A percentile compares a stretch with the other conserved stretches of the same genome.
Conservation (phyloP, 2,329 filamentous ascomycete species). For the Cytospora leucostoma region DNA sequence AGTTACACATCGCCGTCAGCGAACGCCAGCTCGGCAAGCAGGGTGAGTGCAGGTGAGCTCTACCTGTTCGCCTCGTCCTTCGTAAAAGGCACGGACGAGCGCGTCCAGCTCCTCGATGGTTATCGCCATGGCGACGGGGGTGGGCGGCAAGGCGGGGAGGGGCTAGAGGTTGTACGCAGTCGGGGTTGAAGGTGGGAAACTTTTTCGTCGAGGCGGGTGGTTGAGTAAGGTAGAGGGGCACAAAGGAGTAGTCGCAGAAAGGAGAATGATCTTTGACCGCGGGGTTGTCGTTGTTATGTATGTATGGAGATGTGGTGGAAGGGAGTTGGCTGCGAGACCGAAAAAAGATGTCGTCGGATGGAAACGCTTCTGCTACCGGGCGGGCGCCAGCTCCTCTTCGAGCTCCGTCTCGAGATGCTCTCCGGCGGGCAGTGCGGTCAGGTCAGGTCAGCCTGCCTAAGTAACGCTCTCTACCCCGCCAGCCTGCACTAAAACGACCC, state of each 20-base stretch:
- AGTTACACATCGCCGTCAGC: conserved; percentile 44
- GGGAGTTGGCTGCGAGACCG: conserved; percentile 15
- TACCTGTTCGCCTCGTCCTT: conserved; percentile 92
- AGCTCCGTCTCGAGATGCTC: not conserved
- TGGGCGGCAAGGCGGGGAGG: conserved; percentile 32
- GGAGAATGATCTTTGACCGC: conserved; percentile 9
- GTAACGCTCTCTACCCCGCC: conserved; percentile 20
- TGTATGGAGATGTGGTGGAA: conserved; percentile 5
- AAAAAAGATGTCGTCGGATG: conserved; percentile 22
- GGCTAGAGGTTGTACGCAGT: conserved; percentile 20
- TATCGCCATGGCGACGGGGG: conserved; percentile 55
- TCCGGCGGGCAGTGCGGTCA: conserved; percentile 4
- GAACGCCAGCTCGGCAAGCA: conserved; percentile 23
- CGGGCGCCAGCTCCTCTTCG: conserved; percentile 14
- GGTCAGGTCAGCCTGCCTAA: conserved; percentile 13
- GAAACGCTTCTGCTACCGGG: conserved; percentile 10
- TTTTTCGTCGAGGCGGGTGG: conserved; percentile 15
- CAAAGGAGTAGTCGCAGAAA: conserved; percentile 5
- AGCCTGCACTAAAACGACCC: conserved; percentile 4
- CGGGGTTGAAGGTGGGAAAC: conserved; percentile 13
- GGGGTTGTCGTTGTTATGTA: conserved; percentile 5
- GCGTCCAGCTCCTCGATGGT: conserved; percentile 93
- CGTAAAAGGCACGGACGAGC: conserved; percentile 95
- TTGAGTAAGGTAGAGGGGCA: conserved; percentile 4
- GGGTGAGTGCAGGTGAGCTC: conserved; percentile 38